Conservation (phyloP, 2,329 filamentous ascomycete species). For the Penicillium sp. region DNA sequence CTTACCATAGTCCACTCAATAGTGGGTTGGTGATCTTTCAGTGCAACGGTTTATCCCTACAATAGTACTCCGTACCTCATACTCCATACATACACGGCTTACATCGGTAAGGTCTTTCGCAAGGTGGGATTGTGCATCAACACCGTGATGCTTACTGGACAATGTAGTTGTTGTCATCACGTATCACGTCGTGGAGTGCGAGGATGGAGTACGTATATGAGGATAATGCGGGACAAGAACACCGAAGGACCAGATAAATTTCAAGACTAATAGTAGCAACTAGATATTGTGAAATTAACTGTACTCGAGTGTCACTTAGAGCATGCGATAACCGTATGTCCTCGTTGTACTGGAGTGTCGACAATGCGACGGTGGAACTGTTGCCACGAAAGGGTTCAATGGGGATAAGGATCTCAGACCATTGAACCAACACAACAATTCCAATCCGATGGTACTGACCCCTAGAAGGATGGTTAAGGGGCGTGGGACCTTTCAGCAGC, state of each 20-base stretch:
- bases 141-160: not conserved
- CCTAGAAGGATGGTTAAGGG: conserved; percentile 30
- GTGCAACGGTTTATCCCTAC: not conserved
- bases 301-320: conserved; percentile 4
- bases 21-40: not conserved
- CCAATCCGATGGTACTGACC: conserved; percentile 31
- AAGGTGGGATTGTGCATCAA: not conserved
- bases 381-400: not conserved
- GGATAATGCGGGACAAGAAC: not conserved
- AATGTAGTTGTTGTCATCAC: not conserved
- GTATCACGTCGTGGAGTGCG: not conserved
- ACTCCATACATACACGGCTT: not conserved
- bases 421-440: conserved; percentile 19
- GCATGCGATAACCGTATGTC: not conserved
- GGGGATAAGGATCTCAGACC: not conserved
- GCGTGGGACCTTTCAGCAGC: conserved; percentile 33
- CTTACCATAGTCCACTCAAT: not conserved
- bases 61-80: not conserved
- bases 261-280: not conserved
- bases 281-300: not conserved
- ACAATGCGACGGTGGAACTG: not conserved
- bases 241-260: not conserved
- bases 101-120: not conserved
- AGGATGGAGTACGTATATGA: not conserved
- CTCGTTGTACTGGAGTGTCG: conserved; percentile 2